These are phyloP conservation scores for Candida multigemmis DNA, from an alignment of 805 yeast genomes.

Conservation along the genomic window DNA sequence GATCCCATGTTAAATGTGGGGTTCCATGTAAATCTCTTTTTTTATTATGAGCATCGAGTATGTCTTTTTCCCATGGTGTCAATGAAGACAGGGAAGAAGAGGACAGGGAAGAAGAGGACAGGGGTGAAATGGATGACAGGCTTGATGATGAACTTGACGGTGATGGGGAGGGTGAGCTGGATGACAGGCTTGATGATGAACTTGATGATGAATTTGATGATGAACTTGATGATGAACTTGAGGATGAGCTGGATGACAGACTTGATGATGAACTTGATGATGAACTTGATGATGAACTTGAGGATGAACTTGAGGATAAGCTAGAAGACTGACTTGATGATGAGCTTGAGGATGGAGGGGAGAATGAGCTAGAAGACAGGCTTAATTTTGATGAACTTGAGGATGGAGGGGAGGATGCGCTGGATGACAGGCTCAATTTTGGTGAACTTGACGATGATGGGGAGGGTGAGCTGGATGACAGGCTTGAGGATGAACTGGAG, in stretches of 20 bases:
- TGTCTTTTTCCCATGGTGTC: slow-evolving; percentile 15
- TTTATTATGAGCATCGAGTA: slow-evolving; percentile 25
- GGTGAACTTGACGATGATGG: too few species aligned
- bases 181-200: slow-evolving; percentile 6
- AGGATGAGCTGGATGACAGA: too few species aligned
- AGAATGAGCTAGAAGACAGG: too few species aligned
- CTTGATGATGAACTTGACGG: too few species aligned
- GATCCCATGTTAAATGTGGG: slow-evolving; percentile 23
- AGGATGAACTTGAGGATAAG: slow-evolving; percentile 5
- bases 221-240: slow-evolving; percentile 3
- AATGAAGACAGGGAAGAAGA: slow-evolving; percentile 8
- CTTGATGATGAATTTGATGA: slow-evolving; percentile 5
- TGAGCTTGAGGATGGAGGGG: too few species aligned
- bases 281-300: slow-evolving; percentile 4
- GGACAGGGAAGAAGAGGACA: too few species aligned
- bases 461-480: slow-evolving; percentile 6
- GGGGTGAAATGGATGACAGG: too few species aligned
- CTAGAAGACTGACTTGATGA: too few species aligned
- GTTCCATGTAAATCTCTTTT: slow-evolving; percentile 28
- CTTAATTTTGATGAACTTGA: too few species aligned
- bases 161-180: slow-evolving; percentile 6
- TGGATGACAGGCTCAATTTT: too few species aligned
- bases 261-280: slow-evolving; percentile 2
- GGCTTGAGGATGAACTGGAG: slow-evolving; percentile 3
- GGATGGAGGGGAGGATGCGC: too few species aligned